phyloP scores from a whole-genome alignment of 1,284 basidiomycete genomes.

The Somion occarium region DNA sequence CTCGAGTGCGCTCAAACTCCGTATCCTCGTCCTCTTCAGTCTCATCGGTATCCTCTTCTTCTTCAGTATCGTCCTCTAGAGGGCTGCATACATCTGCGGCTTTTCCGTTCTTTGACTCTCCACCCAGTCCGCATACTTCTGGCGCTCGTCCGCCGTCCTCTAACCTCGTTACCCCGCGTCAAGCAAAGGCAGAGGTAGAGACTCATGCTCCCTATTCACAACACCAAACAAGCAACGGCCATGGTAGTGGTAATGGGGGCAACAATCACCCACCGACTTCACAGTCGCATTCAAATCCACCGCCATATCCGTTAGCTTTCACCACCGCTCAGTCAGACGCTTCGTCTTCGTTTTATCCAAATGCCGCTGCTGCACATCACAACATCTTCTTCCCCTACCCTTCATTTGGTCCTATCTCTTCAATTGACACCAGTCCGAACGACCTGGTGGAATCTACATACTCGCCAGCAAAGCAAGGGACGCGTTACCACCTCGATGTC shows the following conservation, averaged over 20 bases:
- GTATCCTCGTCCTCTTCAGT: slow-evolving; percentile 33
- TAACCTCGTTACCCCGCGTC: slow-evolving; percentile 37
- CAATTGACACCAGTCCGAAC: slow-evolving; percentile 23
- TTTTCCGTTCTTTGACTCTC: slow-evolving; percentile 45
- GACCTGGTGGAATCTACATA: slow-evolving; percentile 19
- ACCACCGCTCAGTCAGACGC: slow-evolving; percentile 37
- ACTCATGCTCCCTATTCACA: slow-evolving; percentile 19
- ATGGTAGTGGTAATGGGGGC: not conserved
- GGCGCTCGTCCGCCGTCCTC: slow-evolving; percentile 35
- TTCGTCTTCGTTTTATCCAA: slow-evolving; percentile 19
- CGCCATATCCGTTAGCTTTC: slow-evolving; percentile 40
- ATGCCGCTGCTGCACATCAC: slow-evolving; percentile 20
- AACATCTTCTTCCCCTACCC: slow-evolving; percentile 38
- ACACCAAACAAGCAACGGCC: slow-evolving; percentile 15
- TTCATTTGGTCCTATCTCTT: slow-evolving; percentile 31
- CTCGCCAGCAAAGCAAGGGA: slow-evolving; percentile 33
- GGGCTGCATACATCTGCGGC: slow-evolving; percentile 37
- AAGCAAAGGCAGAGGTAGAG: slow-evolving; percentile 42
- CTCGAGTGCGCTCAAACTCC: slow-evolving; percentile 44
- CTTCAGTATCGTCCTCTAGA: slow-evolving; percentile 34
- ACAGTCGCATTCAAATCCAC: slow-evolving; percentile 20
- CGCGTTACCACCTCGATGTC: slow-evolving; percentile 60
- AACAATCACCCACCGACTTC: slow-evolving; percentile 13
- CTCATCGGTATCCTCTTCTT: slow-evolving; percentile 19
- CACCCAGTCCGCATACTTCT: slow-evolving; percentile 33